phyloP scores from a whole-genome alignment of 495 filamentous ascomycete genomes.

The Penicillium silybi region DNA sequence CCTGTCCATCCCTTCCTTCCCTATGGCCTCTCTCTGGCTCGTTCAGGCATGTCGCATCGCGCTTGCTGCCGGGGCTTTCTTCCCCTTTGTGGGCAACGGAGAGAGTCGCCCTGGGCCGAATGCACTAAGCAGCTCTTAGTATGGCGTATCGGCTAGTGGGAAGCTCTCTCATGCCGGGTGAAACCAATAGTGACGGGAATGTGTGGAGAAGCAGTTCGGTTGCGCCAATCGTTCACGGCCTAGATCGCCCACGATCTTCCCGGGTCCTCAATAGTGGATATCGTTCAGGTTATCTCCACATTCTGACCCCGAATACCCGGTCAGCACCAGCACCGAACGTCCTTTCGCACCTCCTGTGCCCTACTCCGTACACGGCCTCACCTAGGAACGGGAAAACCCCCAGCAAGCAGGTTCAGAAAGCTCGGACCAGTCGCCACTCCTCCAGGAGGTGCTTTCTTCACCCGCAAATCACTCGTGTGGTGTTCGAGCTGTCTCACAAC shows the following conservation, averaged over 20 bases:
- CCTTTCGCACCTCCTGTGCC: neutral
- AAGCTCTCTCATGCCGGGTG: slow-evolving; percentile 4
- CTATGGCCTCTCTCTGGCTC: neutral
- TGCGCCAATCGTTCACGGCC: slow-evolving; percentile 23
- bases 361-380: neutral
- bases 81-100: slow-evolving; percentile 7
- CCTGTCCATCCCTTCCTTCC: neutral
- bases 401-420: neutral
- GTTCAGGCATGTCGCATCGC: neutral
- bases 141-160: slow-evolving; percentile 20
- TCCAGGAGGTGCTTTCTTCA: neutral
- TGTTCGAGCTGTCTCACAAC: neutral
- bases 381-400: neutral
- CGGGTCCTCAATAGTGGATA: slow-evolving; percentile 30
- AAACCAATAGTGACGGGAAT: slow-evolving; percentile 19
- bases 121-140: slow-evolving; percentile 6
- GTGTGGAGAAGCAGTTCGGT: slow-evolving; percentile 25
- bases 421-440: neutral
- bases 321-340: slow-evolving; percentile 6
- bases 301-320: neutral
- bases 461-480: neutral
- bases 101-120: slow-evolving; percentile 10
- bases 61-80: neutral
- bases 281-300: slow-evolving; percentile 9
- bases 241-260: slow-evolving; percentile 26